phyloP scores from a whole-genome alignment of 2,329 filamentous ascomycete species.

The Pseudocercospora fuligena region DNA sequence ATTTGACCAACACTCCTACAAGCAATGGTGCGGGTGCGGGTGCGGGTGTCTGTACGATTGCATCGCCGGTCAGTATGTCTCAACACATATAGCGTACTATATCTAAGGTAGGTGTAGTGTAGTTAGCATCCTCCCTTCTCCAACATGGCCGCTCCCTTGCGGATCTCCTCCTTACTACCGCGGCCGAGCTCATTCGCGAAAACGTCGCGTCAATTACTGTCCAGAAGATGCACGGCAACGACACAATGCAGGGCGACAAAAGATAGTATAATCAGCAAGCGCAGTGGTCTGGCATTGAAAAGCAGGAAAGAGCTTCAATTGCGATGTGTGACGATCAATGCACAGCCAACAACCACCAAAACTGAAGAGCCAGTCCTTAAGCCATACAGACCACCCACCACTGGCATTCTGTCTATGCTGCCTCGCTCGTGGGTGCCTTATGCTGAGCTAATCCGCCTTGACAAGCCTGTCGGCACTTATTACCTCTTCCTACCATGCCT shows the following conservation, averaged over 20 bases:
- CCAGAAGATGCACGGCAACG: constrained; percentile 26
- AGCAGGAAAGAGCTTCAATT: background rate
- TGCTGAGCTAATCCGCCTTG: constrained; percentile 77
- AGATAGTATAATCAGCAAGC: background rate
- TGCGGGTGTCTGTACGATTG: too few relatives aligned
- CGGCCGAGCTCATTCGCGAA: constrained; percentile 25
- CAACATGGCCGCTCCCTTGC: constrained; percentile 22
- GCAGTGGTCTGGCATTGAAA: background rate
- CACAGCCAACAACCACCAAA: constrained; percentile 4
- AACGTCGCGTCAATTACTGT: constrained; percentile 29
- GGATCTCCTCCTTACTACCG: constrained; percentile 20
- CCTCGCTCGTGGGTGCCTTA: constrained; percentile 77
- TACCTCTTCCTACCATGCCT: constrained; percentile 86
- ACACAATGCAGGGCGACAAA: background rate
- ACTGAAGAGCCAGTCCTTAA: constrained; percentile 8
- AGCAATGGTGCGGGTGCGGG: too few relatives aligned
- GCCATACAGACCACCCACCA: constrained; percentile 69
- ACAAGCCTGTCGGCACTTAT: constrained; percentile 81
- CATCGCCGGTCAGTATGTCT: constrained; percentile 13
- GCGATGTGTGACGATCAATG: constrained; percentile 3
- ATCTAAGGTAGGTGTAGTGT: constrained; percentile 24
- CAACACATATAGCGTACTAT: background rate
- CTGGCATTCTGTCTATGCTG: constrained; percentile 71
- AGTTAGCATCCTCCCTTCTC: constrained; percentile 11
- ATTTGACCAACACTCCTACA: background rate